A percentile compares a stretch with the other conserved stretches of the same genome.
Evolutionary conservation across 306 rosid species (phyloP).

Genomic region (Casuarina cunninghamiana): DNA sequence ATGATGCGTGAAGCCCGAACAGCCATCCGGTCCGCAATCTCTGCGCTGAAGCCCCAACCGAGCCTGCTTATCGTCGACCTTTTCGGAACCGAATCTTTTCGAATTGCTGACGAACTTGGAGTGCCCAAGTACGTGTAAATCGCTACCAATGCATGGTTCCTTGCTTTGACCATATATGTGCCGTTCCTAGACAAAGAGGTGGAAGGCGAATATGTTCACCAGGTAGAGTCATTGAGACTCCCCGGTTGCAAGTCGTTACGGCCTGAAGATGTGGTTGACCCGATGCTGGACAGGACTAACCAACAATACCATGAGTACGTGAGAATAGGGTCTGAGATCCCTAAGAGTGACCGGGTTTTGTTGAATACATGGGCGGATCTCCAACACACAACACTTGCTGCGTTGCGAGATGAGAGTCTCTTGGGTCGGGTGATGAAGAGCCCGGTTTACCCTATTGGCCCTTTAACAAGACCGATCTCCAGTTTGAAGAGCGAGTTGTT

Average conservation of each 20-base stretch:
- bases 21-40: no score
- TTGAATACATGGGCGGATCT: conserved; percentile 61
- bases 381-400: conserved; percentile 13
- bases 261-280: conserved; percentile 8
- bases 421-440: no score
- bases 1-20: no score
- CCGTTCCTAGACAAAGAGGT: conserved; percentile 24
- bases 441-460: no score
- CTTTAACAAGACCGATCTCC: no score
- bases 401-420: no score
- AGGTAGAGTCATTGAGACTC: neutral
- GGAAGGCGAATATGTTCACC: conserved; percentile 27
- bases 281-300: conserved; percentile 27
- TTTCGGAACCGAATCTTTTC: conserved; percentile 5
- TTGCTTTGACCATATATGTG: conserved; percentile 18
- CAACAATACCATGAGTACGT: conserved; percentile 24
- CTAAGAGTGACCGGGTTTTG: conserved; percentile 44
- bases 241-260: no score
- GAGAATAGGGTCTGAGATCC: neutral
- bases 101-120: no score
- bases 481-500: neutral
- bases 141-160: conserved; percentile 22
- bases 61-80: conserved; percentile 25
- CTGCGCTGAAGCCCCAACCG: neutral
- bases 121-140: neutral